phyloP scores from a whole-genome alignment of 345 rosid species.

The Acer campestre region DNA sequence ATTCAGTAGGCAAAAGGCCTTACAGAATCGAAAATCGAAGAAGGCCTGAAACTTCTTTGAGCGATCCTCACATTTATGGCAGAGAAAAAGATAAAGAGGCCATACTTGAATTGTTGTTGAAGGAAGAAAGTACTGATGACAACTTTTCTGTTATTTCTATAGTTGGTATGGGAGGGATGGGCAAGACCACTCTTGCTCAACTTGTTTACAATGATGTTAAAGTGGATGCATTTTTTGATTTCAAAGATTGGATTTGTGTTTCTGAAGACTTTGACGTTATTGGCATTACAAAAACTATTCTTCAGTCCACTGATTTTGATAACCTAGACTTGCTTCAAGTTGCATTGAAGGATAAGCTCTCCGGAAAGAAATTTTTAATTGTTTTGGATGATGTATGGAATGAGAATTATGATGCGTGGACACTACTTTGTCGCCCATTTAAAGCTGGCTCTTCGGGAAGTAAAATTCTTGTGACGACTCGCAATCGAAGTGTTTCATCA shows the following conservation, averaged over 20 bases:
- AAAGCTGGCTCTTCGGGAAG: background rate
- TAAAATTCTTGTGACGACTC: constrained; percentile 9
- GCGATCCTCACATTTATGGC: constrained; percentile 18
- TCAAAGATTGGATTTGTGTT: constrained; percentile 19
- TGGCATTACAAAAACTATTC: background rate
- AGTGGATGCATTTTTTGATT: background rate
- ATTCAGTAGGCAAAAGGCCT: background rate
- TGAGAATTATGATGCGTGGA: background rate
- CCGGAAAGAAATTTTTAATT: constrained; percentile 19
- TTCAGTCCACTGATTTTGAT: background rate
- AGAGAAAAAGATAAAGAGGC: constrained; percentile 27
- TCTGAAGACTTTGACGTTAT: constrained; percentile 14
- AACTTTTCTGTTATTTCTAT: constrained; percentile 26
- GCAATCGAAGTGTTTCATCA: background rate
- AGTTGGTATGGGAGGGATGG: constrained; percentile 28
- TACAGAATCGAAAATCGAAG: background rate
- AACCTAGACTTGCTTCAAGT: constrained; percentile 17
- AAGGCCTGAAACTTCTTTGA: background rate
- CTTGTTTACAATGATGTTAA: constrained; percentile 11
- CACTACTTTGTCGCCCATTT: background rate
- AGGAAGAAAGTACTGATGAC: background rate
- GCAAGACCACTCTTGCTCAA: constrained; percentile 29
- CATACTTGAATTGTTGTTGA: constrained; percentile 6
- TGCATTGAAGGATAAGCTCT: background rate
- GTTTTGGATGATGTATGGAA: constrained; percentile 34